Evolutionary conservation across 805 yeast genomes (phyloP).

Genomic region (Zygoascus flipseniorum): DNA sequence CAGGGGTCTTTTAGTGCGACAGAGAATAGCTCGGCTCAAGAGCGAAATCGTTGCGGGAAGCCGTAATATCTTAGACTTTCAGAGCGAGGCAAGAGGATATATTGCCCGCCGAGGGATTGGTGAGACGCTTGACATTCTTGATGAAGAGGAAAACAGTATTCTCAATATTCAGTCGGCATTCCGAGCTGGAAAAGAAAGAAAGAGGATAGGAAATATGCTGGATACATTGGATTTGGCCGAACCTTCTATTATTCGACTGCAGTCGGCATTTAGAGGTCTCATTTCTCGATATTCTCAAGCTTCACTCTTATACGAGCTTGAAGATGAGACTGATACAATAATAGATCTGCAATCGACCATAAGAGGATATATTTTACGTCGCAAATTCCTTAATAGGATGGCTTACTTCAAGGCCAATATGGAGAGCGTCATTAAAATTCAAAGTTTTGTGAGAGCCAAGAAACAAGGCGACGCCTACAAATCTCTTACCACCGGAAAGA

Average conservation of each 20-base stretch:
- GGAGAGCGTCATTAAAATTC: conserved; percentile 60
- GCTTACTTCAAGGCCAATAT: conserved; percentile 47
- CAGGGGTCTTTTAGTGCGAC: conserved; percentile 35
- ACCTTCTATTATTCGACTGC: conserved; percentile 25
- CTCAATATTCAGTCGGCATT: conserved; percentile 45
- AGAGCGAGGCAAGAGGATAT: conserved; percentile 23
- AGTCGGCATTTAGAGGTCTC: conserved; percentile 31
- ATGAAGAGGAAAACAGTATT: conserved; percentile 18
- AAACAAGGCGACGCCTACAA: conserved; percentile 66
- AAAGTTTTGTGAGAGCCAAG: conserved; percentile 61
- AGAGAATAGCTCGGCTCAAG: conserved; percentile 42
- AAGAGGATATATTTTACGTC: conserved; percentile 28
- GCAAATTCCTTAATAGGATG: conserved; percentile 21
- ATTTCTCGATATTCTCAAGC: conserved; percentile 27
- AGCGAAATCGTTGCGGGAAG: conserved; percentile 28
- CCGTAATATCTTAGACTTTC: conserved; percentile 14
- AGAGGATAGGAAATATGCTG: conserved; percentile 8
- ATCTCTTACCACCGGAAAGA: conserved; percentile 55
- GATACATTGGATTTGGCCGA: conserved; percentile 15
- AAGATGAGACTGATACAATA: conserved; percentile 24
- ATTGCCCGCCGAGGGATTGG: not conserved
- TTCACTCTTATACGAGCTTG: conserved; percentile 27
- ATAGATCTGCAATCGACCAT: conserved; percentile 26
- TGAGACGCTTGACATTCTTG: conserved; percentile 7
- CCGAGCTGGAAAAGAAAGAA: conserved; percentile 37